Evolutionary conservation across 2,329 filamentous ascomycete genomes (phyloP), one percentile per base, ranked within the genome.

Genomic region (Ceratocystis destructans): DNA sequence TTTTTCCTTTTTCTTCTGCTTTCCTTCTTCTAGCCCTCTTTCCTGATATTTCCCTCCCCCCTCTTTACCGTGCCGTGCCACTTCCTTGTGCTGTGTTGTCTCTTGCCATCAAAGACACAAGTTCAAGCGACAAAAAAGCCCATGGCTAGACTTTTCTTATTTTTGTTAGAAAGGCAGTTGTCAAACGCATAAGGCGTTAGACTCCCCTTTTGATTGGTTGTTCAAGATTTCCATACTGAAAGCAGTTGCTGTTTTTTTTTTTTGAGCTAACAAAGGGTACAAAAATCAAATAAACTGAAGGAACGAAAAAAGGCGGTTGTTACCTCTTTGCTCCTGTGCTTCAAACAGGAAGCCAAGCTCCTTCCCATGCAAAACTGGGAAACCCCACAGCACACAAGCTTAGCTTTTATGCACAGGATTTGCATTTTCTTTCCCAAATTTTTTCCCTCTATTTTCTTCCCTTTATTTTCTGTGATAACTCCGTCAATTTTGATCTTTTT

Each of bases 261-360:
- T 53, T 53, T 53, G 48, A 25, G 48, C 48, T 50, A 57, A 53
- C 22, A 57, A 57, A 57, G 55, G 28, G 25, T 12, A 6, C 7
- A 37, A 31, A 33, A 59, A 37, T 37, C 4, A n/a, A n/a, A 17
- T 12, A 28, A 4, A n/a, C 5, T 3, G 4, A 55, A 28, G 25
- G 12, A 22, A 55, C 22, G 8, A 31, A 5, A 57, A 33, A 57
- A 33, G 10, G 22, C 31, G 55, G 55, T 17, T 33, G 55, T 37
- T 59, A 28, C 37, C 37, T 41, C 37, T 41, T 41, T 41, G 37
- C 37, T 41, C 37, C 37, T 41, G 37, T 41, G 37, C 55, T 37
- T 59, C 55, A 33, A 59, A 37, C 55, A 59, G 55, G n/a, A 53
- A 59, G 55, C 55, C 28, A 59, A 59, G 55, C 55, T 59, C 55